phyloP scores from a whole-genome alignment of 2,329 filamentous ascomycete species.

The Bretziella fagacearum region DNA sequence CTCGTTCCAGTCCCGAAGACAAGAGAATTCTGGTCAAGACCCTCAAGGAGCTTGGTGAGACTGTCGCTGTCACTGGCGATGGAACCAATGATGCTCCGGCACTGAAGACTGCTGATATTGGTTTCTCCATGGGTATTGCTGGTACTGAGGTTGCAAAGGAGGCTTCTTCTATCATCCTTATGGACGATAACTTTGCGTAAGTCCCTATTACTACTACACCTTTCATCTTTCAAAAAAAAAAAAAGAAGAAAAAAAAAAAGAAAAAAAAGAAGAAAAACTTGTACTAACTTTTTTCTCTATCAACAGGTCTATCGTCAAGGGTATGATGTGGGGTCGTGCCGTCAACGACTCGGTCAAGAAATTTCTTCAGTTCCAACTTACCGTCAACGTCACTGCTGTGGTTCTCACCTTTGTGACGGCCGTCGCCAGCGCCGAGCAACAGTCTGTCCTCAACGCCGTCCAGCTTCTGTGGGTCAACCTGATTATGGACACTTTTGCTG shows the following conservation, averaged over 20 bases:
- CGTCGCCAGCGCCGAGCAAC: conserved; percentile 31
- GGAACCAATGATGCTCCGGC: conserved; percentile 46
- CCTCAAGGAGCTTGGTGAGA: conserved; percentile 45
- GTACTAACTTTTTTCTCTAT: neutral
- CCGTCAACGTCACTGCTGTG: conserved; percentile 46
- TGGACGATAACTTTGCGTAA: conserved; percentile 35
- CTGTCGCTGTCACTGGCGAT: conserved; percentile 41
- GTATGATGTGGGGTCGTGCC: conserved; percentile 43
- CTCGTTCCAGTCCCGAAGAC: conserved; percentile 49
- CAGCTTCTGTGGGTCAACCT: conserved; percentile 47
- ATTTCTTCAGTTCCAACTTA: conserved; percentile 47
- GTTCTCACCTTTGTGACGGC: conserved; percentile 41
- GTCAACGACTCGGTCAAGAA: conserved; percentile 48
- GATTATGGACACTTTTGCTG: conserved; percentile 47
- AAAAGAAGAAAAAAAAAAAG: too few relatives aligned
- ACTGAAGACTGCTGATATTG: conserved; percentile 43
- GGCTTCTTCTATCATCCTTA: conserved; percentile 43
- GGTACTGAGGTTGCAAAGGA: conserved; percentile 47
- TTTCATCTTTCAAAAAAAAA: too few relatives aligned
- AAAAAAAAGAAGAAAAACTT: too few relatives aligned
- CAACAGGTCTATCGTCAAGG: conserved; percentile 32
- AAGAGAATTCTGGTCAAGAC: conserved; percentile 45
- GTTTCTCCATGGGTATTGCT: conserved; percentile 44
- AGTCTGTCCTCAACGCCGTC: conserved; percentile 40
- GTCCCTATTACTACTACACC: conserved; percentile 17